These are phyloP conservation scores for Lasiosphaeriaceae sp. DNA, from an alignment of 495 filamentous ascomycete species.

Conservation along the genomic window DNA sequence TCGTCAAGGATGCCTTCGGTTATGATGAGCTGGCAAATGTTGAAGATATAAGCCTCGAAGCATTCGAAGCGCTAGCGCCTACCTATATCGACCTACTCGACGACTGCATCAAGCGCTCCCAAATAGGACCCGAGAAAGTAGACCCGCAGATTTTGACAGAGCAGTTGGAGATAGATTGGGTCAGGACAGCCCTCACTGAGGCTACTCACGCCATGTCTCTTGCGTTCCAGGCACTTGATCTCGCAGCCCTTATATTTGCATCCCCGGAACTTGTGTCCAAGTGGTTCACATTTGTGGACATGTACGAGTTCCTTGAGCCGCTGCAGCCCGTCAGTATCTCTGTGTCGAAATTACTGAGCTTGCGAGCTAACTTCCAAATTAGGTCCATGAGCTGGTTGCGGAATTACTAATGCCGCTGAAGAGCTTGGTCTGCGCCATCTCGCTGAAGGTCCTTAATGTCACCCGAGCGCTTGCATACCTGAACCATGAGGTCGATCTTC, in stretches of 20 bases:
- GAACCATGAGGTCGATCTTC: slow-evolving; percentile 35
- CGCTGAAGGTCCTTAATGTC: slow-evolving; percentile 70
- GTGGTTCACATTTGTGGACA: slow-evolving; percentile 71
- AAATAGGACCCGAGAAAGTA: slow-evolving; percentile 19
- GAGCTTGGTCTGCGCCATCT: slow-evolving; percentile 65
- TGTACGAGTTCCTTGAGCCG: slow-evolving; percentile 60
- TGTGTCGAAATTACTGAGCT: not conserved
- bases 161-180: slow-evolving; percentile 59
- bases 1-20: slow-evolving; percentile 21
- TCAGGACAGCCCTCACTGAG: slow-evolving; percentile 59
- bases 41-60: slow-evolving; percentile 5
- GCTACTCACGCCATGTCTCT: slow-evolving; percentile 68
- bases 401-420: slow-evolving; percentile 61
- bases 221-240: slow-evolving; percentile 65
- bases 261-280: slow-evolving; percentile 52
- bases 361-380: slow-evolving; percentile 28
- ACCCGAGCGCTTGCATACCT: slow-evolving; percentile 44
- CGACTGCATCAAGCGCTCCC: slow-evolving; percentile 30
- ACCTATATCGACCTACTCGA: slow-evolving; percentile 36
- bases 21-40: slow-evolving; percentile 12
- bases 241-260: slow-evolving; percentile 50
- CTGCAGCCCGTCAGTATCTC: slow-evolving; percentile 50
- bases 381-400: slow-evolving; percentile 38
- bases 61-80: slow-evolving; percentile 34
- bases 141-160: slow-evolving; percentile 33